These are phyloP conservation scores for Xylaria sp. DNA, from an alignment of 2,329 filamentous ascomycete species.

Conservation along the genomic window DNA sequence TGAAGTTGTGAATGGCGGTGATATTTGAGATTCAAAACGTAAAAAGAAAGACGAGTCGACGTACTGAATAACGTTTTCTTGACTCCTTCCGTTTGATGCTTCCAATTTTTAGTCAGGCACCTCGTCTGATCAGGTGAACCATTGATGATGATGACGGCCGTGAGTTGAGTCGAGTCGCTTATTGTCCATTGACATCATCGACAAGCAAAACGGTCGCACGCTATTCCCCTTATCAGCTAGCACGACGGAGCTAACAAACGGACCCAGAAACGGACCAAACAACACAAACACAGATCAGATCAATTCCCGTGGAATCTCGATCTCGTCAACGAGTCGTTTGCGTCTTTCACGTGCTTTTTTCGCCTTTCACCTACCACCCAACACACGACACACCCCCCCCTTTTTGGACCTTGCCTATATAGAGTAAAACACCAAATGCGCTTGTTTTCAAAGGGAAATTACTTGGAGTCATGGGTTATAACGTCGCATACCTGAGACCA, in stretches of 20 bases:
- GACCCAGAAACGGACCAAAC: background rate
- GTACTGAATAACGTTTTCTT: no score
- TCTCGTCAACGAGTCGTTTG: background rate
- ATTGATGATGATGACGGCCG: no score
- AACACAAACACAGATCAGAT: background rate
- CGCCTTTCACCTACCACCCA: background rate
- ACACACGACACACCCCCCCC: no score
- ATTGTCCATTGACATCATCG: no score
- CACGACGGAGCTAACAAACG: background rate
- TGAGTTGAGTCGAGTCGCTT: no score
- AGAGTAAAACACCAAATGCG: background rate
- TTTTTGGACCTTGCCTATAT: background rate
- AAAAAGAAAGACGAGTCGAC: no score
- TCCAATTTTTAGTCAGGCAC: no score
- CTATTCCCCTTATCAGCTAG: background rate
- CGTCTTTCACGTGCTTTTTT: background rate
- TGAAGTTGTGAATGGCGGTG: no score
- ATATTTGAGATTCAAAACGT: no score
- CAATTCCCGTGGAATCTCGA: background rate
- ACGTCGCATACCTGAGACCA: background rate
- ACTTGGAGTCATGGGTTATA: background rate
- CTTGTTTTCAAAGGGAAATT: background rate
- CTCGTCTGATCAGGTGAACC: no score
- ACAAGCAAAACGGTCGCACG: no score
- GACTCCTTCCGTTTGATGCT: no score